Evolutionary conservation across 2,329 filamentous ascomycete species (phyloP).

Genomic region (Blastomyces silverae): DNA sequence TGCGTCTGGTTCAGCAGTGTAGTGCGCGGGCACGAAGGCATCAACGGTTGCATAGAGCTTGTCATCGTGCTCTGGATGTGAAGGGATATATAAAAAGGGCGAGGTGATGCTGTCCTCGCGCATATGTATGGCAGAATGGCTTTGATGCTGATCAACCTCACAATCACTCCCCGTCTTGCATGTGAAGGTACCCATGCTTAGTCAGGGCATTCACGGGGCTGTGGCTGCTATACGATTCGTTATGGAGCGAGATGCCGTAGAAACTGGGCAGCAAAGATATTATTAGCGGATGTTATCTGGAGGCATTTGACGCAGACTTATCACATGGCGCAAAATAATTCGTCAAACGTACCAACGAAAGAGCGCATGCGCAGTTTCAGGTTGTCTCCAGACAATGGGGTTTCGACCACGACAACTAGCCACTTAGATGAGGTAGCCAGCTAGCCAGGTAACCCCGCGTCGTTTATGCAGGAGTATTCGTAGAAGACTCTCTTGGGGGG

Average conservation of each 20-base stretch:
- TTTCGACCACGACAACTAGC: neutral
- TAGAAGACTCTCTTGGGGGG: neutral
- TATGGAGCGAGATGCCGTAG: neutral
- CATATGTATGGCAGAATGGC: conserved; percentile 13
- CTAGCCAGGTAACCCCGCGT: neutral
- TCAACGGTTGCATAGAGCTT: conserved; percentile 13
- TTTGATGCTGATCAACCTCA: conserved; percentile 10
- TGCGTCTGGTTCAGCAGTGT: conserved; percentile 17
- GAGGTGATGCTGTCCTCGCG: conserved; percentile 13
- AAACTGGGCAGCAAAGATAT: conserved; percentile 8
- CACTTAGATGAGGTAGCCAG: neutral
- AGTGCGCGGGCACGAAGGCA: conserved; percentile 16
- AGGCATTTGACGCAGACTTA: neutral
- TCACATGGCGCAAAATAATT: conserved; percentile 9
- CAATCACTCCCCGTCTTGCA: conserved; percentile 14
- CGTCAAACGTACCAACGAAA: conserved; percentile 7
- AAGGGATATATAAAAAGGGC: conserved; percentile 19
- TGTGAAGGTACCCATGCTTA: conserved; percentile 20
- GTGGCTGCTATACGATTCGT: neutral
- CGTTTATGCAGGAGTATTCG: neutral
- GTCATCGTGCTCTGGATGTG: conserved; percentile 13
- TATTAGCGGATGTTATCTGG: neutral
- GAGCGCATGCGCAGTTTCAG: conserved; percentile 2
- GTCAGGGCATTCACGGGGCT: conserved; percentile 3
- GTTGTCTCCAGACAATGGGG: neutral